Conservation (phyloP, 2,329 filamentous ascomycete genomes). For the Alternaria sp. region DNA sequence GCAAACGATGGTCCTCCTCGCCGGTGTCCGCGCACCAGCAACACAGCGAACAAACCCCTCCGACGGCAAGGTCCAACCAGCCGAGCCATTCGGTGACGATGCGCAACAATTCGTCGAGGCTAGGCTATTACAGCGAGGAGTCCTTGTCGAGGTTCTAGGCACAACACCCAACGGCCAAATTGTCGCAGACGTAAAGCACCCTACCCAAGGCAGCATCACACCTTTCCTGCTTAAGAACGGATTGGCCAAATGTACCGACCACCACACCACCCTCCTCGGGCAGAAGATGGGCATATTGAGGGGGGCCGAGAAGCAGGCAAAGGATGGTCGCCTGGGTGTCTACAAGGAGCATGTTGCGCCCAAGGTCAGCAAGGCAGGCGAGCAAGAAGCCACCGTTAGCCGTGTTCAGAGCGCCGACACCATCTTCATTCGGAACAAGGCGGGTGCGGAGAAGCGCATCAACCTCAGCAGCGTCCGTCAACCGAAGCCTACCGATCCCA, state of each 20-base stretch:
- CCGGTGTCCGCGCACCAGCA: conserved; percentile 88
- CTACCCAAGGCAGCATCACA: conserved; percentile 85
- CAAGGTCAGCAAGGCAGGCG: conserved; percentile 68
- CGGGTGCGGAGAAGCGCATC: conserved; percentile 86
- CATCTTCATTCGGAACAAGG: conserved; percentile 84
- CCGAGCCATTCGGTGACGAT: conserved; percentile 90
- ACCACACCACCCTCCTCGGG: conserved; percentile 92
- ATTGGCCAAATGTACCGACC: conserved; percentile 91
- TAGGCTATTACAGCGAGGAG: conserved; percentile 83
- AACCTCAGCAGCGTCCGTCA: conserved; percentile 93
- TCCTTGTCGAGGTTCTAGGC: conserved; percentile 84
- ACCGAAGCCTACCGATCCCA: conserved; percentile 86
- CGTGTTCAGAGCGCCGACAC: conserved; percentile 91
- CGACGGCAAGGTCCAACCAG: conserved; percentile 81
- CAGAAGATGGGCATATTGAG: conserved; percentile 86
- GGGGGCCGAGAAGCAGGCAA: conserved; percentile 86
- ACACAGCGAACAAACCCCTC: conserved; percentile 84
- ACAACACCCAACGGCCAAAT: conserved; percentile 90
- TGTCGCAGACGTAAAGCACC: conserved; percentile 87
- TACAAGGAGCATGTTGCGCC: conserved; percentile 80
- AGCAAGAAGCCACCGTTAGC: conserved; percentile 82
- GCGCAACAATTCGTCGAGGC: conserved; percentile 87
- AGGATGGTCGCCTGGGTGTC: conserved; percentile 77
- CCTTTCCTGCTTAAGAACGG: conserved; percentile 90
- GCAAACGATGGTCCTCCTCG: conserved; percentile 87